Evolutionary conservation across 805 yeast species (phyloP).

Genomic region (Candida schatavii): DNA sequence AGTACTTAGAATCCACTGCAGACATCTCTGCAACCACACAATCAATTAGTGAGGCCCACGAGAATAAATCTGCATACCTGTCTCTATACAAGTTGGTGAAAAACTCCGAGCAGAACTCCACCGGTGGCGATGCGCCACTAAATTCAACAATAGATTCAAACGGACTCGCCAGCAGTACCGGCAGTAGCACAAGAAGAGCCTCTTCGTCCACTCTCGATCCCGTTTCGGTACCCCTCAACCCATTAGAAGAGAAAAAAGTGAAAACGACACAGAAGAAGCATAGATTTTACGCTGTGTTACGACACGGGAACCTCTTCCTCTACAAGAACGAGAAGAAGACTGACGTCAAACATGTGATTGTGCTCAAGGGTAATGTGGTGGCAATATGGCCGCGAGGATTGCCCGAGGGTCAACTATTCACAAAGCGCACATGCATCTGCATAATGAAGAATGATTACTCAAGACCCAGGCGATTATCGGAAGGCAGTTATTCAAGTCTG

Average conservation of each 20-base stretch:
- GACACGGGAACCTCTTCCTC: constrained; percentile 87
- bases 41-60: constrained; percentile 38
- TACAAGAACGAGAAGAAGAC: constrained; percentile 66
- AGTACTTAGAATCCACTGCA: constrained; percentile 48
- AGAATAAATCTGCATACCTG: constrained; percentile 55
- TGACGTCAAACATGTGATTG: constrained; percentile 76
- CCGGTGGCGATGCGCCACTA: constrained; percentile 8
- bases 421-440: constrained; percentile 77
- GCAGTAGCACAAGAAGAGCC: not conserved
- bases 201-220: constrained; percentile 1
- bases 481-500: constrained; percentile 10
- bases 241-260: constrained; percentile 6
- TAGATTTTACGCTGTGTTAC: constrained; percentile 65
- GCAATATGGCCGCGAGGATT: constrained; percentile 81
- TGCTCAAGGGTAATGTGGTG: constrained; percentile 66
- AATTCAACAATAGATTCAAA: constrained; percentile 6
- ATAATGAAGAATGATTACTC: constrained; percentile 50
- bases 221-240: constrained; percentile 1
- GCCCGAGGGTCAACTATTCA: constrained; percentile 75
- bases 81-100: constrained; percentile 58
- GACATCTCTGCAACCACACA: constrained; percentile 49
- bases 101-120: constrained; percentile 16
- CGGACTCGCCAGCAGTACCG: not conserved
- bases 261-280: constrained; percentile 45
- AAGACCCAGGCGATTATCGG: constrained; percentile 19